Conservation (phyloP, 768 basidiomycete genomes). For the Harrya chromipes region DNA sequence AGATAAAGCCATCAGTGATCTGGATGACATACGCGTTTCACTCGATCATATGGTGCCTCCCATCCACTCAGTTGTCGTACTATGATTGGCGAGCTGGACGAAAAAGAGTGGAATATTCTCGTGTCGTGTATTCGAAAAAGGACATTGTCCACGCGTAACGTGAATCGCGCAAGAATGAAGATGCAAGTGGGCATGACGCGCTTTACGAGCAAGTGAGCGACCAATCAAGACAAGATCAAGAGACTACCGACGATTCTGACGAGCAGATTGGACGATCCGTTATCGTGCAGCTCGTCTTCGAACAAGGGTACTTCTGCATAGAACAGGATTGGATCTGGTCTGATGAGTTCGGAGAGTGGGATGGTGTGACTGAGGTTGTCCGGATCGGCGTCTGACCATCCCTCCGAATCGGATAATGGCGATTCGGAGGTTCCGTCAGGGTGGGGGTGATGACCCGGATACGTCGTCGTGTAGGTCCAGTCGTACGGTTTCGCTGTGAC, state of each 20-base stretch:
- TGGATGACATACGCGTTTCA: slow-evolving; percentile 60
- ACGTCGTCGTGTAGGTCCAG: slow-evolving; percentile 96
- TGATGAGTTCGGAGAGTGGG: slow-evolving; percentile 79
- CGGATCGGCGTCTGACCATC: slow-evolving; percentile 57
- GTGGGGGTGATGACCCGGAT: slow-evolving; percentile 55
- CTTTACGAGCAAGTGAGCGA: slow-evolving; percentile 38
- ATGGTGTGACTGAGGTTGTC: slow-evolving; percentile 61
- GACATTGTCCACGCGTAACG: slow-evolving; percentile 92
- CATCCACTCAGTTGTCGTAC: slow-evolving; percentile 84
- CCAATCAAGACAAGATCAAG: neutral
- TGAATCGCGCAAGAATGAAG: slow-evolving; percentile 87
- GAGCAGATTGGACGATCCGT: slow-evolving; percentile 82
- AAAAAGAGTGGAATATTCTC: slow-evolving; percentile 83
- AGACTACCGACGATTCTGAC: slow-evolving; percentile 75
- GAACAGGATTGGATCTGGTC: slow-evolving; percentile 95
- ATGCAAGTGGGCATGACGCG: slow-evolving; percentile 96
- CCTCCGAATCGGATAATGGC: slow-evolving; percentile 17
- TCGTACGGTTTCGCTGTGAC: slow-evolving; percentile 86
- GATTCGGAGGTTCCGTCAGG: slow-evolving; percentile 4
- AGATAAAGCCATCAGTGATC: neutral
- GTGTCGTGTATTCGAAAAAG: slow-evolving; percentile 90
- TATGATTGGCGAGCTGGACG: slow-evolving; percentile 54
- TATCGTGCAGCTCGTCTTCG: slow-evolving; percentile 97
- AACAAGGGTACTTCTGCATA: slow-evolving; percentile 94
- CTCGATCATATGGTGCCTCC: slow-evolving; percentile 83